Conservation (phyloP, 768 basidiomycete genomes). For the Termitomyces sp. region DNA sequence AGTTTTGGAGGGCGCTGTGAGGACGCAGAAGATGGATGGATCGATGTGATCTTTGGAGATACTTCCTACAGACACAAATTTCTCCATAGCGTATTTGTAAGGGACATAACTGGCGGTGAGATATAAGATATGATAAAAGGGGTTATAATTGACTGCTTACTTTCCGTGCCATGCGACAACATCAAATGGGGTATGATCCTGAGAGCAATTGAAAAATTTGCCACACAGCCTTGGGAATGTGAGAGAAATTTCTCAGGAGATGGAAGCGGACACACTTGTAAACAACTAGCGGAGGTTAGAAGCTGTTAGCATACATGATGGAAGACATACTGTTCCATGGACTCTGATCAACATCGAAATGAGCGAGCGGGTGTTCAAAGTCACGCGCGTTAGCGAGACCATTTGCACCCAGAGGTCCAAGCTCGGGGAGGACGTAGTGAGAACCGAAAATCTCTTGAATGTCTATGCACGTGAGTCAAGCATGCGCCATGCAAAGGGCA, state of each 20-base stretch:
- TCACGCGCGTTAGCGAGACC: slow-evolving; percentile 64
- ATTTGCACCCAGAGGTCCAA: slow-evolving; percentile 61
- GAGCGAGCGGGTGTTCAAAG: slow-evolving; percentile 60
- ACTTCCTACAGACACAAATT: slow-evolving; percentile 58
- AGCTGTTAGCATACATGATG: not conserved
- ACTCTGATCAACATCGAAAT: slow-evolving; percentile 60
- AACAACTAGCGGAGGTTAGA: slow-evolving; percentile 26
- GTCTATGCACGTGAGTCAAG: slow-evolving; percentile 27
- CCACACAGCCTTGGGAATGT: slow-evolving; percentile 42
- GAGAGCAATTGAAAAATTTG: slow-evolving; percentile 45
- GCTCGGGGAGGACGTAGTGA: slow-evolving; percentile 59
- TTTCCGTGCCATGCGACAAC: slow-evolving; percentile 71
- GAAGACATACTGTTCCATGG: slow-evolving; percentile 47
- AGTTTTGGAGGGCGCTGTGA: slow-evolving; percentile 60
- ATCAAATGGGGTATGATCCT: slow-evolving; percentile 67
- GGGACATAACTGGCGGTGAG: slow-evolving; percentile 46
- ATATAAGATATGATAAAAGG: not conserved
- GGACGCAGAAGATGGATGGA: slow-evolving; percentile 64
- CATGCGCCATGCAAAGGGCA: not conserved
- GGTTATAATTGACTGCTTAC: slow-evolving; percentile 26
- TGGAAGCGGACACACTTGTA: slow-evolving; percentile 35
- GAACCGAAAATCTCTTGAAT: slow-evolving; percentile 61
- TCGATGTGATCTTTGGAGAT: slow-evolving; percentile 69
- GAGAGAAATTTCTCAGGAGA: not conserved
- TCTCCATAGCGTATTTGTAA: slow-evolving; percentile 62